Evolutionary conservation across 441 rosid species (phyloP).

Genomic region (Kokia cookei): DNA sequence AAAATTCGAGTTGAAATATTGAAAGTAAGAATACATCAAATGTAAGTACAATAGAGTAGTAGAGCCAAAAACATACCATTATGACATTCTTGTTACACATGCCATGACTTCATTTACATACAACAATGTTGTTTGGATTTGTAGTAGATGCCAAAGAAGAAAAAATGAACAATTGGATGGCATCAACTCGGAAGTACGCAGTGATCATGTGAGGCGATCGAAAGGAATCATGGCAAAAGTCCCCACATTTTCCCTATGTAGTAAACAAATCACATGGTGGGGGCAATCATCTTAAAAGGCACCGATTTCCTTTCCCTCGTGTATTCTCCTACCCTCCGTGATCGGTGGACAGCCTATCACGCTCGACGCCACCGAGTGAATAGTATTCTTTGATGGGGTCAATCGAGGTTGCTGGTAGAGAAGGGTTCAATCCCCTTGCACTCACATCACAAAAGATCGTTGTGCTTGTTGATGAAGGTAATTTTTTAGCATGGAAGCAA

Average conservation of each 20-base stretch:
- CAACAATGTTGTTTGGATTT: not conserved
- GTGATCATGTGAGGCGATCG: slow-evolving; percentile 1
- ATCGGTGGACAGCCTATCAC: slow-evolving; percentile 18
- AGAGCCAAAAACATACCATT: no score
- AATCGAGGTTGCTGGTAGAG: no score
- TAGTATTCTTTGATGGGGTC: no score
- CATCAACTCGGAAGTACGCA: not conserved
- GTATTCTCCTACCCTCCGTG: slow-evolving; percentile 5
- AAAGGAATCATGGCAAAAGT: not conserved
- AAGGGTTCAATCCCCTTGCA: no score
- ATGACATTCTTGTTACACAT: no score
- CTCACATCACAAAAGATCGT: no score
- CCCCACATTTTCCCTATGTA: not conserved
- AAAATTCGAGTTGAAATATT: not conserved
- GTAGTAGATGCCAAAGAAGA: not conserved
- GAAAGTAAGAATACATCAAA: not conserved
- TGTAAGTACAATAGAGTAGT: no score
- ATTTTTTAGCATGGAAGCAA: no score
- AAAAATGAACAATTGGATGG: not conserved
- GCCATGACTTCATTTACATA: not conserved
- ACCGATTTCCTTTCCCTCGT: not conserved
- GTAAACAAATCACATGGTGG: slow-evolving; percentile 18
- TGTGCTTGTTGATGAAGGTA: no score
- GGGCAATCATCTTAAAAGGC: not conserved
- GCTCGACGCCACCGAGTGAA: slow-evolving; percentile 12